Conservation (phyloP, 805 yeast species). For the Kuraishia ogatae region DNA sequence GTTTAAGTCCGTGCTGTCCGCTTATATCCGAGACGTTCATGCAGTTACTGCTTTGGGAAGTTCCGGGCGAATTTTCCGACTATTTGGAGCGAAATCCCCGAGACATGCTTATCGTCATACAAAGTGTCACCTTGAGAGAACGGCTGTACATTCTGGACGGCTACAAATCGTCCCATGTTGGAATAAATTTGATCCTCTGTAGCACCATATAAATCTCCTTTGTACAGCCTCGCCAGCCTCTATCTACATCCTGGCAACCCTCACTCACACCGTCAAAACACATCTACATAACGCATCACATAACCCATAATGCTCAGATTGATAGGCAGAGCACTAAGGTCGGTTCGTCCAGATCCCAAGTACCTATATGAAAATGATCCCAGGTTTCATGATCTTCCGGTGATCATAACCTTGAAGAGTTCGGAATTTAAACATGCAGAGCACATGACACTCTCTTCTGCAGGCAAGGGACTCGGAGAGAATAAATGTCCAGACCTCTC, state of each 20-base stretch:
- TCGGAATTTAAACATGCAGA: slow-evolving; percentile 2
- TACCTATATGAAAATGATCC: neutral
- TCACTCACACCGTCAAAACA: neutral
- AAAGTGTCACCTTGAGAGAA: neutral
- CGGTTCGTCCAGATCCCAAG: neutral
- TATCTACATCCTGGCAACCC: too few relatives aligned
- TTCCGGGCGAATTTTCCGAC: neutral
- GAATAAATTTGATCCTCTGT: too few relatives aligned
- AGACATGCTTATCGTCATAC: neutral
- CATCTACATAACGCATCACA: neutral
- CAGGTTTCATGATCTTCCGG: slow-evolving; percentile 1
- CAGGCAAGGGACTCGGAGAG: neutral
- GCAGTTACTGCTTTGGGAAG: neutral
- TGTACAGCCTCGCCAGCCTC: too few relatives aligned
- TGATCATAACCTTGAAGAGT: slow-evolving; percentile 1
- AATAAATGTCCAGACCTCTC: slow-evolving; percentile 3
- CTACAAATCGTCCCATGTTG: too few relatives aligned
- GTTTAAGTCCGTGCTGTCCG: neutral
- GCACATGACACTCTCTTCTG: slow-evolving; percentile 1
- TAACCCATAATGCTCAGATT: neutral
- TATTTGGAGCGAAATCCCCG: neutral
- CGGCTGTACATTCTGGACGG: too few relatives aligned
- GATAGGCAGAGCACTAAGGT: neutral
- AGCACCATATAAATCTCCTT: too few relatives aligned
- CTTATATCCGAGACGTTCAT: neutral